Base-by-base conservation (phyloP, 441 rosid species). In the Dalechampia spathulata region DNA sequence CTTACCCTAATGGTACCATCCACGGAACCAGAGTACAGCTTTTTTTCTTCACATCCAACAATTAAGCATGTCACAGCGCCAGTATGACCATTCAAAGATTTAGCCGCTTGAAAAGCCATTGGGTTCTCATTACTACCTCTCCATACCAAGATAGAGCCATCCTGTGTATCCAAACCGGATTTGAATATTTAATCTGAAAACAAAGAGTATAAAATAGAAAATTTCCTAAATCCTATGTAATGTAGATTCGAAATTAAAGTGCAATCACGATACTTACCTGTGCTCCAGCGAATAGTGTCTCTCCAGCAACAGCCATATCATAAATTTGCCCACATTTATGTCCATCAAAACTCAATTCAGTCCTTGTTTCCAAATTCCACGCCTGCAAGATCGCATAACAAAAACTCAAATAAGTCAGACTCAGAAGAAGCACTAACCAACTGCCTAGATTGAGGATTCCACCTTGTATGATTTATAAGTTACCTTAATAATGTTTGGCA, bases 11-110 rank as follows among this genome's bases (percentile, higher is more conserved):
- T 81, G 7, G 93, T 60, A 62, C 78, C 58, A 60, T 92, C 98
- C 79, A 74, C 78, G 49, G 98, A 86, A 61, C 95, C 91, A 4
- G 95, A 88, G 79, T 81, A 88, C 6, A 88, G 80, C 61, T 79
- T 71, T 58, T 80, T 79, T 40, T 40, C 44, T 16, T 16, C 41
- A 38, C 15, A 2, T 59, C 90, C 93, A 49, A 86, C 86, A 56
- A 74, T 80, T 62, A 91, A 70, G 4, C 90, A 81, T 57, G 72
- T 71, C 49, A 91, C 98, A n/a, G 80, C 78, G 62, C 62, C 69
- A 5, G 74, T 61, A 68, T 86, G 98, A 58, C 91, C 91, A 38
- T 52, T 65, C 28, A 86, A 66, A 56, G 91, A 80, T 9, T 83
- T 80, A 0, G 80, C 86, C 4, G 79, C 82, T 51, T 88, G 92